Percentiles rank a stretch among this genome's conserved stretches.
Evolutionary conservation across 140 eudicot species (phyloP).

Genomic region (Oenanthe javanica): DNA sequence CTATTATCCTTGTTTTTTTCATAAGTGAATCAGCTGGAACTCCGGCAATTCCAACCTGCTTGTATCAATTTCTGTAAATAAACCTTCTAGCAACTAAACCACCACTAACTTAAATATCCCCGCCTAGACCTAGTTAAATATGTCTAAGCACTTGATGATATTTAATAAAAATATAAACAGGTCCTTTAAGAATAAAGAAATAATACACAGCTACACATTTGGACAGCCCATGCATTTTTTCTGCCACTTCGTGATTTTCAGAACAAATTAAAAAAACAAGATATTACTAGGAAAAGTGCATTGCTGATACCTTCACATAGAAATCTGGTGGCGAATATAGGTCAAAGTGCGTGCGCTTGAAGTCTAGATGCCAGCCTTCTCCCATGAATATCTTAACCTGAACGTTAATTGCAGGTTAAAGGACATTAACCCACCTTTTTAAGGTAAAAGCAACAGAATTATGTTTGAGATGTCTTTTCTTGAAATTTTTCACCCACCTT

Average conservation of each 20-base stretch:
- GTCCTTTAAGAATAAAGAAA: neutral
- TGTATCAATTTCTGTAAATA: neutral
- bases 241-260: neutral
- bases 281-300: neutral
- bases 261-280: neutral
- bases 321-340: slow-evolving; percentile 84
- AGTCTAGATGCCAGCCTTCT: slow-evolving; percentile 87
- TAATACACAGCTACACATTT: neutral
- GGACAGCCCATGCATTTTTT: neutral
- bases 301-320: slow-evolving; percentile 57
- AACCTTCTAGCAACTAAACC: neutral
- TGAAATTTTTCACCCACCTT: slow-evolving; percentile 35
- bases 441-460: neutral
- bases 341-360: slow-evolving; percentile 63
- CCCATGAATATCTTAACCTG: slow-evolving; percentile 84
- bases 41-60: slow-evolving; percentile 81
- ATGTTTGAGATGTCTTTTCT: neutral
- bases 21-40: slow-evolving; percentile 52
- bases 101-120: neutral
- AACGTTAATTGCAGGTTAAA: neutral
- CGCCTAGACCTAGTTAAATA: neutral
- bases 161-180: neutral
- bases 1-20: slow-evolving; percentile 52
- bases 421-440: neutral
- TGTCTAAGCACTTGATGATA: neutral